These are phyloP conservation scores for Cryphonectria carpinicola DNA, from an alignment of 2,329 filamentous ascomycete genomes.

Conservation along the genomic window DNA sequence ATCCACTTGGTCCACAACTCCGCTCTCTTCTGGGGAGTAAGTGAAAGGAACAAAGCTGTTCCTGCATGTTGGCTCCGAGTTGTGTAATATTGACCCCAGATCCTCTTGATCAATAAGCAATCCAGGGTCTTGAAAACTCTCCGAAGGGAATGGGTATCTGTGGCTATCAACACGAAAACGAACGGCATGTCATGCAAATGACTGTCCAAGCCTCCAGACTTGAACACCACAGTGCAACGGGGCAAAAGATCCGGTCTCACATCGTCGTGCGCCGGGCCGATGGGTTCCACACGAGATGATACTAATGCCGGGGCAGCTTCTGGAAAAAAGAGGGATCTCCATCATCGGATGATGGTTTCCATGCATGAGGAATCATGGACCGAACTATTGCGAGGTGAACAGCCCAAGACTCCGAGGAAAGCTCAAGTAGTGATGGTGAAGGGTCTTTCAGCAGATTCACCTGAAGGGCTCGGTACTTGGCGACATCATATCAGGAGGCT, in stretches of 20 bases:
- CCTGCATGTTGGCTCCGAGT: not conserved
- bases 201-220: not conserved
- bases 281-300: not conserved
- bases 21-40: not conserved
- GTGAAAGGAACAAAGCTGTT: not conserved
- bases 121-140: not conserved
- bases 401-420: not conserved
- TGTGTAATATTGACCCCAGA: not conserved
- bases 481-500: not conserved
- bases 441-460: not conserved
- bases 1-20: not conserved
- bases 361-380: not conserved
- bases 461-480: too few species aligned
- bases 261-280: not conserved
- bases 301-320: not conserved
- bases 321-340: not conserved
- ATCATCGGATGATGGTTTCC: not conserved
- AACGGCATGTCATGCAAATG: not conserved
- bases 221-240: not conserved
- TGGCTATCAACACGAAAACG: not conserved
- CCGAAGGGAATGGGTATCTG: not conserved
- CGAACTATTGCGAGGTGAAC: not conserved
- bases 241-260: constrained; percentile 5
- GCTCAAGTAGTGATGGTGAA: not conserved
- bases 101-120: not conserved